These are phyloP conservation scores for Saccharum hybrid DNA, from an alignment of 202 grass and related monocot genomes.

Conservation along the genomic window DNA sequence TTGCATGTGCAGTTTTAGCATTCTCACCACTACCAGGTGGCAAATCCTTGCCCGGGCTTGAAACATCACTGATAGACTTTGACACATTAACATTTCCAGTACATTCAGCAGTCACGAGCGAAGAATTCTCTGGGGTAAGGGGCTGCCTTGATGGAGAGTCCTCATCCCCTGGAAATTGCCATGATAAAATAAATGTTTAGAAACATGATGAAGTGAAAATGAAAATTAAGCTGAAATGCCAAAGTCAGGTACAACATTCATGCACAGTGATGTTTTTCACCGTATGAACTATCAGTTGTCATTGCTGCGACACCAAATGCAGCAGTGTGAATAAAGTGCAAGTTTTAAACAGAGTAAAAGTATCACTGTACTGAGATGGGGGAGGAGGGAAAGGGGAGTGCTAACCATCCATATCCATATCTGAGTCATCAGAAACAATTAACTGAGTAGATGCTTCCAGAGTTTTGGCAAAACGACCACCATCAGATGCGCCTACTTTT, in stretches of 20 bases:
- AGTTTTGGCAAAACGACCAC: conserved; percentile 39
- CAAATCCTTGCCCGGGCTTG: conserved; percentile 40
- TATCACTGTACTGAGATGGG: not conserved
- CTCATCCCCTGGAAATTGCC: conserved; percentile 66
- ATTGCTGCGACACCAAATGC: conserved; percentile 6
- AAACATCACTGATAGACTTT: conserved; percentile 47
- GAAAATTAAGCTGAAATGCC: conserved; percentile 36
- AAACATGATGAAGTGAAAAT: conserved; percentile 38
- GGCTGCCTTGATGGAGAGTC: conserved; percentile 56
- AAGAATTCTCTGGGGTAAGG: conserved; percentile 60
- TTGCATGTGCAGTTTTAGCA: conserved; percentile 50
- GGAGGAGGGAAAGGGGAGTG: conserved; percentile 17
- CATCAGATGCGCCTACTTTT: conserved; percentile 25
- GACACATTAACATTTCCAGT: conserved; percentile 44
- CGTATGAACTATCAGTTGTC: conserved; percentile 30
- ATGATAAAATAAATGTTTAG: conserved; percentile 50
- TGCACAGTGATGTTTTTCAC: conserved; percentile 34
- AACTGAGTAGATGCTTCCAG: conserved; percentile 46
- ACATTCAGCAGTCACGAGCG: conserved; percentile 49
- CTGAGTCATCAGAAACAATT: conserved; percentile 74
- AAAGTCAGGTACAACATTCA: conserved; percentile 32
- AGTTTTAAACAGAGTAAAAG: conserved; percentile 1
- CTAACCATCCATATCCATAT: conserved; percentile 97
- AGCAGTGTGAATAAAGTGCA: not conserved
- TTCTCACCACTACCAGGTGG: conserved; percentile 39